Evolutionary conservation across 2,329 filamentous ascomycete genomes (phyloP).

Genomic region (Sclerotiophoma versabilis): DNA sequence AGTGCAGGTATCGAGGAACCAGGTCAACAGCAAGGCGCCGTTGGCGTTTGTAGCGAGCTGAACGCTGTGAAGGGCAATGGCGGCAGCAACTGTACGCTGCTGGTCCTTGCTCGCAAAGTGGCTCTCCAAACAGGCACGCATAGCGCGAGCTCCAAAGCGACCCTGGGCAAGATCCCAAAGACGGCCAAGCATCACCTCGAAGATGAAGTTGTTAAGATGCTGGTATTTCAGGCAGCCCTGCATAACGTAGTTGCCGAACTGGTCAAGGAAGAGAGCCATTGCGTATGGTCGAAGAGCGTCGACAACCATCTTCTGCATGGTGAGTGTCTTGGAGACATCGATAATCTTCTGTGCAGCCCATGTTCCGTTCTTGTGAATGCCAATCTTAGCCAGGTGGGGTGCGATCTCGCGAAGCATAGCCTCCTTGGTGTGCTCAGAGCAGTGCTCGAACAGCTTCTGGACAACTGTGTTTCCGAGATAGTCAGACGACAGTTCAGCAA

Average conservation of each 20-base stretch:
- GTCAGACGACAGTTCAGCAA: conserved; percentile 92
- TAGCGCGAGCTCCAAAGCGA: conserved; percentile 91
- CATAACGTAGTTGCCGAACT: conserved; percentile 98
- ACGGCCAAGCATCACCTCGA: conserved; percentile 92
- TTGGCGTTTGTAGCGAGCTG: conserved; percentile 97
- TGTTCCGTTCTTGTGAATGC: conserved; percentile 98
- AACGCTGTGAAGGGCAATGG: conserved; percentile 95
- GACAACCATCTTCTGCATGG: conserved; percentile 84
- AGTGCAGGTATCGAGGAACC: conserved; percentile 98
- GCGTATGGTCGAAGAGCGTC: conserved; percentile 85
- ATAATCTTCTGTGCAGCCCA: conserved; percentile 99
- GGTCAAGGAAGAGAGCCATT: conserved; percentile 90
- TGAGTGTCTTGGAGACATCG: conserved; percentile 85
- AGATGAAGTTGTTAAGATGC: conserved; percentile 94
- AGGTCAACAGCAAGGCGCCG: conserved; percentile 89
- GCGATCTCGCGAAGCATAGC: conserved; percentile 88
- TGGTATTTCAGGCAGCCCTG: conserved; percentile 94
- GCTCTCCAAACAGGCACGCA: conserved; percentile 95
- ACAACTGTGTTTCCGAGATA: conserved; percentile 99
- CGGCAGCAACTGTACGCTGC: conserved; percentile 90
- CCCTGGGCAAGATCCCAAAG: conserved; percentile 96
- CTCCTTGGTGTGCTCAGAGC: conserved; percentile 87
- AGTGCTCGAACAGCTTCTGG: conserved; percentile 97
- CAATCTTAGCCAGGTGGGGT: conserved; percentile 93
- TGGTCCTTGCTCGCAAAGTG: conserved; percentile 95